These are phyloP conservation scores for Globisporangium recalcitrans DNA, from an alignment of 352 stramenopile genomes.

Conservation along the genomic window DNA sequence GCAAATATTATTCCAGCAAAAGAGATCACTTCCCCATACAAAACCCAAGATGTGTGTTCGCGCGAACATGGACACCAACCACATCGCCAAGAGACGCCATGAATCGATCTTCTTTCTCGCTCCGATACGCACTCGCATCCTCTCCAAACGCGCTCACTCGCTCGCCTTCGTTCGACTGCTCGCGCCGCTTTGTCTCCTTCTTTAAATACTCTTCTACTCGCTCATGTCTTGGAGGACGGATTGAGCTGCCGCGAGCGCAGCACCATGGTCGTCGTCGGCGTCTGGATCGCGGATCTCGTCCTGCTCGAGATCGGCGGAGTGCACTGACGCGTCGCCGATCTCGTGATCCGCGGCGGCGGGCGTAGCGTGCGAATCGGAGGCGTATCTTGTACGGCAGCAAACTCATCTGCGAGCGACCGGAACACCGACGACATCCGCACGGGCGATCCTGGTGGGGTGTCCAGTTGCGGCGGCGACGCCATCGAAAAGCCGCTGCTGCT, in stretches of 20 bases:
- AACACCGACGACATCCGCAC: constrained; percentile 34
- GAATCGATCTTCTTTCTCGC: not conserved
- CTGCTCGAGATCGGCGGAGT: constrained; percentile 28
- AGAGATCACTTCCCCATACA: constrained; percentile 14
- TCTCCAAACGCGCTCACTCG: not conserved
- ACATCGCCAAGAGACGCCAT: not conserved
- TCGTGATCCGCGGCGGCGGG: constrained; percentile 42
- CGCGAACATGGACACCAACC: not conserved
- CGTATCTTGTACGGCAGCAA: constrained; percentile 55
- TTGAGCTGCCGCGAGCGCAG: constrained; percentile 54
- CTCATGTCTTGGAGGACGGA: constrained; percentile 30
- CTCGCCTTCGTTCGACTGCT: constrained; percentile 13
- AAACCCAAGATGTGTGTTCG: constrained; percentile 14
- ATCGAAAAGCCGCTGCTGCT: constrained; percentile 17
- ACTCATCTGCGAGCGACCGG: constrained; percentile 59
- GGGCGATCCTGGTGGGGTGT: constrained; percentile 28
- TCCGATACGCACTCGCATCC: not conserved
- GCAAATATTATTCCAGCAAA: not conserved
- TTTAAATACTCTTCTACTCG: constrained; percentile 29
- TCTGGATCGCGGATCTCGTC: constrained; percentile 38
- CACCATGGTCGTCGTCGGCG: constrained; percentile 43
- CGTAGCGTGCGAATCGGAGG: constrained; percentile 36
- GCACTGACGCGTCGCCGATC: constrained; percentile 28
- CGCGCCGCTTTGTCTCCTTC: not conserved
- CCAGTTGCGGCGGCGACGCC: constrained; percentile 23